A percentile compares a stretch with the other conserved stretches of the same genome.
These are phyloP conservation scores for Vitis labrusca DNA, from an alignment of 164 flowering plant genomes.

Conservation along the genomic window DNA sequence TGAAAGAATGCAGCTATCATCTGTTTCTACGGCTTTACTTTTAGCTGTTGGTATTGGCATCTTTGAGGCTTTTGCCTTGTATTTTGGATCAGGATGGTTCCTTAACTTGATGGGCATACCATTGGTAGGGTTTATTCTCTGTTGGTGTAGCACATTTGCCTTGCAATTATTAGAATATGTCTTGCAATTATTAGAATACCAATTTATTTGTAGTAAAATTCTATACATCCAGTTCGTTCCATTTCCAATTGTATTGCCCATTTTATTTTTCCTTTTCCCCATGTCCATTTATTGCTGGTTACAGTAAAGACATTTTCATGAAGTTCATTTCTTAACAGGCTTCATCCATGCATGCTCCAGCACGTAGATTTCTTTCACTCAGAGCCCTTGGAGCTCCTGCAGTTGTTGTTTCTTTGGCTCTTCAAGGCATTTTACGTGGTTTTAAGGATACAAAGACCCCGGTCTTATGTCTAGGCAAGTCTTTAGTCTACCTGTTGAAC, in stretches of 20 bases:
- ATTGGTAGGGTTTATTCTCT: constrained; percentile 44
- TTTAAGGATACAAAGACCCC: constrained; percentile 95
- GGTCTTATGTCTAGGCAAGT: constrained; percentile 79
- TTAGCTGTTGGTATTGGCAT: constrained; percentile 82
- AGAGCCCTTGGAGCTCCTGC: constrained; percentile 97
- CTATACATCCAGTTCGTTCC: constrained; percentile 1
- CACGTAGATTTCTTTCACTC: constrained; percentile 67
- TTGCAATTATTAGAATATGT: neutral
- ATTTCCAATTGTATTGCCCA: neutral
- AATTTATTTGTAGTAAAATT: neutral
- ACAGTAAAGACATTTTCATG: neutral
- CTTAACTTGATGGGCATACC: constrained; percentile 85
- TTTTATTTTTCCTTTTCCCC: neutral
- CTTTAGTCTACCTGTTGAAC: constrained; percentile 1
- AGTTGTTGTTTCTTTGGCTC: constrained; percentile 79
- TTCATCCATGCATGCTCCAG: constrained; percentile 72
- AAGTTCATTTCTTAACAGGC: constrained; percentile 43
- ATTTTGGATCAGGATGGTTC: constrained; percentile 75
- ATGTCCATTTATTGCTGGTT: too few relatives aligned
- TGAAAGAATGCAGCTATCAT: constrained; percentile 73
- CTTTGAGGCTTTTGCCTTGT: constrained; percentile 83
- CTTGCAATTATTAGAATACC: neutral
- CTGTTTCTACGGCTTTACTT: constrained; percentile 88
- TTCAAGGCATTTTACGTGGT: constrained; percentile 89
- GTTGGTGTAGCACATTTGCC: neutral